A percentile compares a stretch with the other conserved stretches of the same genome.
Evolutionary conservation across 768 basidiomycete species (phyloP).

Genomic region (Cyclocybe aegerita): DNA sequence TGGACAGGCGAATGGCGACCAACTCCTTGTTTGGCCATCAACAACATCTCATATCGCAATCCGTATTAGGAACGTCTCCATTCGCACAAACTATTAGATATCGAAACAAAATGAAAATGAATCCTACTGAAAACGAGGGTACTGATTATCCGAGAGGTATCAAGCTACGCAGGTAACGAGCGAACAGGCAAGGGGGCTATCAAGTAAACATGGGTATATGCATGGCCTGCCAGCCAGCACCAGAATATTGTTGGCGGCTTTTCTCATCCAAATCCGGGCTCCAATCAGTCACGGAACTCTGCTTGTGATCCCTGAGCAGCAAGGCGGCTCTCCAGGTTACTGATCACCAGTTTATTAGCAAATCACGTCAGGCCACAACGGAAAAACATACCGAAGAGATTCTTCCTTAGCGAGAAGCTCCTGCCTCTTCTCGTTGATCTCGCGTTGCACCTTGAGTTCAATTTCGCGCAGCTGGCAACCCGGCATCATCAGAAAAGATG

Average conservation of each 20-base stretch:
- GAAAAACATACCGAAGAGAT: slow-evolving; percentile 67
- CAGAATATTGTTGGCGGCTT: neutral
- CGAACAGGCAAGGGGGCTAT: slow-evolving; percentile 19
- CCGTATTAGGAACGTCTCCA: slow-evolving; percentile 11
- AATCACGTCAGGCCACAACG: neutral
- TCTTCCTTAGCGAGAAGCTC: slow-evolving; percentile 96
- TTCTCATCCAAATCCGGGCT: neutral
- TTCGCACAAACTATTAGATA: slow-evolving; percentile 16
- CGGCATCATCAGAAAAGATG: slow-evolving; percentile 9
- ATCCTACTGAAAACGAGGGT: slow-evolving; percentile 18
- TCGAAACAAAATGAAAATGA: slow-evolving; percentile 28
- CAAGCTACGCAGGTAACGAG: slow-evolving; percentile 15
- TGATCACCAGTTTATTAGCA: slow-evolving; percentile 24
- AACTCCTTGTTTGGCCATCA: slow-evolving; percentile 24
- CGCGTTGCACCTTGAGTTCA: slow-evolving; percentile 96
- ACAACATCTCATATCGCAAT: slow-evolving; percentile 13
- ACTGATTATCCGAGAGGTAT: slow-evolving; percentile 31
- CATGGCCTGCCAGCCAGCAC: slow-evolving; percentile 3
- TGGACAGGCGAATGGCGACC: slow-evolving; percentile 7
- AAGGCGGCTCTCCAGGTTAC: slow-evolving; percentile 87
- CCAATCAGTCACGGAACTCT: slow-evolving; percentile 69
- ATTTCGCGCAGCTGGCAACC: slow-evolving; percentile 82
- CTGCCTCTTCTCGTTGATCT: slow-evolving; percentile 97
- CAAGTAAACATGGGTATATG: slow-evolving; percentile 21
- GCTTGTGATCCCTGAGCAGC: slow-evolving; percentile 84